Conservation (phyloP, 345 rosid species). For the Mallotus nudiflorus region DNA sequence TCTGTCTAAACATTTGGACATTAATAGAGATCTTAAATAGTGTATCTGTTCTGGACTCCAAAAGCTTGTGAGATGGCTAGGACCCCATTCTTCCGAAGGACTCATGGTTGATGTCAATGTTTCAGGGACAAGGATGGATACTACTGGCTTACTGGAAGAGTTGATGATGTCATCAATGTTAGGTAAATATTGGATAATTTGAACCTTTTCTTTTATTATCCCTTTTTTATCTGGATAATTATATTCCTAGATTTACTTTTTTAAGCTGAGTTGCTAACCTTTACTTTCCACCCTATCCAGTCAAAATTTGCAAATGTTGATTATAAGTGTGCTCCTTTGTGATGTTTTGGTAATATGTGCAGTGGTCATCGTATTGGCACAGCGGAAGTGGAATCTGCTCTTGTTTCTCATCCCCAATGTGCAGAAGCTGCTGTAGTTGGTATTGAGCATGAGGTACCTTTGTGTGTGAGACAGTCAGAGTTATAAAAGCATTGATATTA, state of each 20-base stretch:
- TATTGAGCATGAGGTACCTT: slow-evolving; percentile 83
- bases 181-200: slow-evolving; percentile 49
- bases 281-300: background rate
- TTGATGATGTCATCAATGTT: slow-evolving; percentile 97
- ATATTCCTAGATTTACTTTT: background rate
- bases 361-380: slow-evolving; percentile 99
- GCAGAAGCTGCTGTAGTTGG: slow-evolving; percentile 99
- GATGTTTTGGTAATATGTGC: slow-evolving; percentile 27
- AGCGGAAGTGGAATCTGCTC: slow-evolving; percentile 99
- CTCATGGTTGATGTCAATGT: slow-evolving; percentile 27
- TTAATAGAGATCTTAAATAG: background rate
- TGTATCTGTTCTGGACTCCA: background rate
- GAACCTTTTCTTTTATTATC: background rate
- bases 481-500: background rate
- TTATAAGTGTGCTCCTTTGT: background rate
- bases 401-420: slow-evolving; percentile 92
- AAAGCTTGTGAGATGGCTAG: background rate
- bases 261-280: background rate
- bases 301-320: background rate
- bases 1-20: too few species aligned
- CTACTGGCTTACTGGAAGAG: slow-evolving; percentile 97
- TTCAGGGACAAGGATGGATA: slow-evolving; percentile 97
- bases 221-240: background rate
- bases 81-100: background rate
- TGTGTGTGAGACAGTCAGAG: background rate